Percentiles rank a stretch among this genome's conserved stretches.
Conservation (phyloP, 495 filamentous ascomycete species). For the Bathelium albidoporum region DNA sequence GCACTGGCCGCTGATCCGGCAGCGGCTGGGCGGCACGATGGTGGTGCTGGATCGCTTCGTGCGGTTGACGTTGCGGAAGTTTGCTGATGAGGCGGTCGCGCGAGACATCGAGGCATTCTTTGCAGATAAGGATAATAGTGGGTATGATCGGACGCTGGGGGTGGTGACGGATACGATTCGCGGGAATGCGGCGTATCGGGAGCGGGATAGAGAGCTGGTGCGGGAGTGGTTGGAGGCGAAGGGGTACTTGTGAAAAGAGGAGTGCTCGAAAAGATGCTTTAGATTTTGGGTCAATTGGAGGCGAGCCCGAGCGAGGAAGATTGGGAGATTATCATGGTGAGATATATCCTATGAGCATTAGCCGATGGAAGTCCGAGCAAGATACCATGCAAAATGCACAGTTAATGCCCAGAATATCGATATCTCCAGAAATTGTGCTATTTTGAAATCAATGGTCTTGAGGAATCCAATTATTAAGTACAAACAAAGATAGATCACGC, state of each 20-base stretch:
- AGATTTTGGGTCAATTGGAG: no score
- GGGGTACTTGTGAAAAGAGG: slow-evolving; percentile 40
- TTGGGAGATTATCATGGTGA: no score
- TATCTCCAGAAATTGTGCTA: no score
- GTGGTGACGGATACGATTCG: slow-evolving; percentile 71
- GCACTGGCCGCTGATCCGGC: slow-evolving; percentile 60
- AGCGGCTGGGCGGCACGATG: slow-evolving; percentile 64
- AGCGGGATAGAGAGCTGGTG: slow-evolving; percentile 56
- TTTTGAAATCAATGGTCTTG: no score
- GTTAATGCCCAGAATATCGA: no score
- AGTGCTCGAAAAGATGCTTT: no score
- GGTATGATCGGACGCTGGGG: slow-evolving; percentile 66
- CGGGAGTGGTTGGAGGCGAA: slow-evolving; percentile 61
- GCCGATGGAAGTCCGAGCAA: no score
- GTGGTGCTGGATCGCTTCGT: slow-evolving; percentile 83
- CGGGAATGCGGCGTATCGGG: slow-evolving; percentile 65
- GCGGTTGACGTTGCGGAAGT: slow-evolving; percentile 63
- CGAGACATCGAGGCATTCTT: slow-evolving; percentile 79
- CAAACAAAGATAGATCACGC: no score
- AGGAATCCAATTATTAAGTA: no score
- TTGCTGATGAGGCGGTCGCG: slow-evolving; percentile 56
- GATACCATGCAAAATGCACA: no score
- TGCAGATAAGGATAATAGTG: slow-evolving; percentile 64
- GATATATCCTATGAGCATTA: no score
- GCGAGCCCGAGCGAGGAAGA: no score